These are phyloP conservation scores for Phanerodontia chrysosporium DNA, from an alignment of 768 basidiomycete species.

Conservation along the genomic window DNA sequence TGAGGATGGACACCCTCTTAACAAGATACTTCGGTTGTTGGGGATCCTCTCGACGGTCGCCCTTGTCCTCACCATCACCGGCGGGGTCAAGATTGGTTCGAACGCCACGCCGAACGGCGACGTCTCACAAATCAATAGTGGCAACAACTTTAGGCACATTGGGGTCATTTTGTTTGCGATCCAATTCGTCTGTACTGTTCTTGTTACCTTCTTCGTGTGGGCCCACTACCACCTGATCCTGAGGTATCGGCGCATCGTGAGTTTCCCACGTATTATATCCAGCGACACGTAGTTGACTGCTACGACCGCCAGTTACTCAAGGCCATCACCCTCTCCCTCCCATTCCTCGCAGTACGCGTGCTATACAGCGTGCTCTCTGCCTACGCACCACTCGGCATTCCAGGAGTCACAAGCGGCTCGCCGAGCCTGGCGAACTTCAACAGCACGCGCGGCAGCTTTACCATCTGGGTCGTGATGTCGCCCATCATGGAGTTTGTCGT, in stretches of 20 bases:
- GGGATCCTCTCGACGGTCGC: constrained; percentile 25
- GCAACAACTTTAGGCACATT: constrained; percentile 27
- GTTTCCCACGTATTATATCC: neutral
- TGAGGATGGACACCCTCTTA: constrained; percentile 14
- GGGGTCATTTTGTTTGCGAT: constrained; percentile 31
- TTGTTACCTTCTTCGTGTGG: constrained; percentile 15
- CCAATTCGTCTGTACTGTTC: constrained; percentile 34
- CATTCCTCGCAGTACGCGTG: constrained; percentile 54
- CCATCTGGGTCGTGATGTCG: constrained; percentile 53
- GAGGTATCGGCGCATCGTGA: constrained; percentile 9
- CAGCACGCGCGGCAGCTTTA: constrained; percentile 52
- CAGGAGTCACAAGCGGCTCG: constrained; percentile 27
- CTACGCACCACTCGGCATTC: constrained; percentile 49
- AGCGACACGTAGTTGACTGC: neutral
- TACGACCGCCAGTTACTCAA: constrained; percentile 43
- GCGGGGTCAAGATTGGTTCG: constrained; percentile 21
- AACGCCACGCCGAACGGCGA: neutral
- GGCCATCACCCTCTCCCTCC: constrained; percentile 51
- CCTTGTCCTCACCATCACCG: constrained; percentile 30
- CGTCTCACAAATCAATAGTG: constrained; percentile 15
- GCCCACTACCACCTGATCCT: neutral
- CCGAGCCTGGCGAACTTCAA: constrained; percentile 50
- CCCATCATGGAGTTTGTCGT: constrained; percentile 57
- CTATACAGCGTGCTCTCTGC: constrained; percentile 56
- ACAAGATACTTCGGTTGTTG: constrained; percentile 22